Base-by-base conservation (phyloP, 2,329 filamentous ascomycete species). In the Cladophialophora exuberans region DNA sequence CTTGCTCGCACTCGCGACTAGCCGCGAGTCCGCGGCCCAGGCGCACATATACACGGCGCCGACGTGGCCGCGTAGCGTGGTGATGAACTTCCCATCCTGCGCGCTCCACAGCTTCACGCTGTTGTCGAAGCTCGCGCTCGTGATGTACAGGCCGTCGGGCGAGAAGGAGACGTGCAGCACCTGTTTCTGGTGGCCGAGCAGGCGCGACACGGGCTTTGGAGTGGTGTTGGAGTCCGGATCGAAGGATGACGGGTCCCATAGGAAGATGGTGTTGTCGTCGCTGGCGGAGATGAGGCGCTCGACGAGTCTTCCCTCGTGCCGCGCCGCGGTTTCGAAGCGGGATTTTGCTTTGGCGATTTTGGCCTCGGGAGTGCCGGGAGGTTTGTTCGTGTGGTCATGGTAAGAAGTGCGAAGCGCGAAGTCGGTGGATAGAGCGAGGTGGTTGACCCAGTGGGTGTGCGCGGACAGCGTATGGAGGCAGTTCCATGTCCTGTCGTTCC, bases 91-190 rank as follows among this genome's bases (percentile, higher is more conserved):
- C n/a, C 83, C 85, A 61, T 86, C 88, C 68, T 83, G 80, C 2
- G 87, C 88, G 63, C 86, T 89, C 92, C 92, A 97, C 22, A 97
- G 75, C 74, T 96, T 96, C 64, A 93, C 90, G 66, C 93, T 89
- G 70, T 97, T 99, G 71, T 99, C 94, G 76, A 93, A 99, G 3
- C 87, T 87, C 6, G 89, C 86, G 31, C 89, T 95, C 6, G 94
- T 94, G 65, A 99, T 91, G 55, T 93, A 81, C 6, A 83, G 80
- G 28, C 91, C 93, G 67, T 97, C 92, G 0, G 93, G 91, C 1
- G 90, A 96, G 73, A 97, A 97, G 0, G 87, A 88, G 43, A 97
- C 92, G 69, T 97, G 89, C 71, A 97, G 97, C 64, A 97, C 92
- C 68, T 93, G 89, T 74, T 97, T 97, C 70, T 97, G 90, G 67